Percentiles rank a stretch among this genome's conserved stretches.
phyloP scores from a whole-genome alignment of 768 basidiomycete species.

The Leccinum barrowsii region DNA sequence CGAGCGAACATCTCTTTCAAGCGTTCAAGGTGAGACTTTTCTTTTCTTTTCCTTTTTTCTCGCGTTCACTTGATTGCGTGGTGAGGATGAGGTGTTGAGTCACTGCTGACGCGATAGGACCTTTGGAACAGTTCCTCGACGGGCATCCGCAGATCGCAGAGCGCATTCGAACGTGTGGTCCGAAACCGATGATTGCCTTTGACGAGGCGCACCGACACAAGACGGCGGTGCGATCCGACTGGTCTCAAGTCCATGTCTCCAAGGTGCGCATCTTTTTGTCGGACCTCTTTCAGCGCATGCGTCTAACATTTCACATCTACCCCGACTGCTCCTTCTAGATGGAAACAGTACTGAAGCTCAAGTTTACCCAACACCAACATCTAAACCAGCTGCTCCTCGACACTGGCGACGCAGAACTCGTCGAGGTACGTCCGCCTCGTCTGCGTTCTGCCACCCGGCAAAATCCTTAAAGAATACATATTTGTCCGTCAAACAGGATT shows the following conservation, averaged over 20 bases:
- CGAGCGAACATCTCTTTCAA: conserved; percentile 76
- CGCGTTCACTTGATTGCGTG: neutral
- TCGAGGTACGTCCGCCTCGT: conserved; percentile 48
- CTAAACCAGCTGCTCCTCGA: conserved; percentile 58
- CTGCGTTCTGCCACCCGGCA: neutral
- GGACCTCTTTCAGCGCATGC: neutral
- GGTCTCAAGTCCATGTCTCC: conserved; percentile 62
- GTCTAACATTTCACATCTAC: neutral
- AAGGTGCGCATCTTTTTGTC: conserved; percentile 41
- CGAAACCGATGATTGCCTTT: conserved; percentile 58
- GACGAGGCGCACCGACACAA: conserved; percentile 67
- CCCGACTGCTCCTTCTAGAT: conserved; percentile 39
- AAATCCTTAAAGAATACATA: neutral
- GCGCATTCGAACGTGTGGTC: conserved; percentile 62
- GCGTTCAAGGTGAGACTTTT: conserved; percentile 57
- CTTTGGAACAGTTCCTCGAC: conserved; percentile 48
- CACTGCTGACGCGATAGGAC: conserved; percentile 1
- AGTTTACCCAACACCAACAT: conserved; percentile 66
- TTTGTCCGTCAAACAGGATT: conserved; percentile 43
- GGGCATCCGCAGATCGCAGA: conserved; percentile 62
- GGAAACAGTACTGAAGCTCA: conserved; percentile 59
- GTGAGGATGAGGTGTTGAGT: neutral
- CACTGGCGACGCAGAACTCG: conserved; percentile 60
- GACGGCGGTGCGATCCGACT: conserved; percentile 58
- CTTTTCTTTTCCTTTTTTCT: neutral